Conservation (phyloP, 306 rosid genomes). For the Pyrus pyrifolia region DNA sequence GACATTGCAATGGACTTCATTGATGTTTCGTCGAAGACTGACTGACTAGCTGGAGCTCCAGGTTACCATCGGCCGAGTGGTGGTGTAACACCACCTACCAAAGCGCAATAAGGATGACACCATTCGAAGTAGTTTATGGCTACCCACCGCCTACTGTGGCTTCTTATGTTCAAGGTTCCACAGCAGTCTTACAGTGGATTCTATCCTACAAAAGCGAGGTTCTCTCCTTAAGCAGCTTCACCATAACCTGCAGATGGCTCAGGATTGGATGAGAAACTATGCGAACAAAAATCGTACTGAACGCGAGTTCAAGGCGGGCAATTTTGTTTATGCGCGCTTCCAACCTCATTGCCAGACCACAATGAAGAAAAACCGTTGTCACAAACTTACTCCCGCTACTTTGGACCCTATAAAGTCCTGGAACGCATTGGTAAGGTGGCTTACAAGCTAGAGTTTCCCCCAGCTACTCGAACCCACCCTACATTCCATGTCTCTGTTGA, state of each 20-base stretch:
- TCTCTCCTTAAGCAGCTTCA: accelerated
- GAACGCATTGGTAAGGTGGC: not conserved
- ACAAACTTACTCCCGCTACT: not conserved
- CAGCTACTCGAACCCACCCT: too few species aligned
- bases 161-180: not conserved
- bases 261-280: not conserved
- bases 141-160: not conserved
- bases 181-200: accelerated
- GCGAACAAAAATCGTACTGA: not conserved
- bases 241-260: not conserved
- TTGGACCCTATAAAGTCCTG: not conserved
- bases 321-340: not conserved
- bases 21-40: too few species aligned
- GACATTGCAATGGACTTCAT: too few species aligned
- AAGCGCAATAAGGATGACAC: too few species aligned
- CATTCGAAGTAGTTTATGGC: too few species aligned
- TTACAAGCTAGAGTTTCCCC: too few species aligned
- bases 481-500: not conserved
- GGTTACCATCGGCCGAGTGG: too few species aligned
- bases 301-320: not conserved
- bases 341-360: not conserved
- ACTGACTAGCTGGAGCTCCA: too few species aligned
- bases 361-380: too few species aligned
- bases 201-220: not conserved
- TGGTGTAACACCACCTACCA: too few species aligned